Base-by-base conservation (phyloP, 768 basidiomycete species). In the Steccherinum ochraceum region DNA sequence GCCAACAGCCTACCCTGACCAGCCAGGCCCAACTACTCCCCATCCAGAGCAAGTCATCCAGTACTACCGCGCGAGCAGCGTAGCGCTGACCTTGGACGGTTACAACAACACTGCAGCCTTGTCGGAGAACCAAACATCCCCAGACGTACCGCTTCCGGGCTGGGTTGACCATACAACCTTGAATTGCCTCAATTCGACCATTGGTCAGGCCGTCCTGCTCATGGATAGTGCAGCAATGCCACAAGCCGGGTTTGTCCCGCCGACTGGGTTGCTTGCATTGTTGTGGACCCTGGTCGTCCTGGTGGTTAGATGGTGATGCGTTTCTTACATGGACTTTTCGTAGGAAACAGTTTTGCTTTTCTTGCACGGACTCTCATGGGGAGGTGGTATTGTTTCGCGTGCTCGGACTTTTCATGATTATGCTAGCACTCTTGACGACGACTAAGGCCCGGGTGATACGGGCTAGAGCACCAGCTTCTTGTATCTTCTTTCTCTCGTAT, bases 41-140 rank as follows among this genome's bases (percentile, higher is more conserved):
- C 59, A 60, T 35, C 78, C 83, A 0, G 77, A 81, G 56, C 76
- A 83, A 57, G 75, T 73, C 0, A 57, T 85, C n/a, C 78, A 86
- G 52, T 87, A 86, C 62, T 87, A 81, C 58, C 80, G 84, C 24
- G 78, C 81, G 1, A 83, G 81, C 58, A 83, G 76, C 42, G 72
- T 84, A 30, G 77, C 75, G 2, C 69, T 86, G 21, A 75, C 81
- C 1, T 67, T 86, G 2, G 79, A 86, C 49, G 79, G 79, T 0
- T 86, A 86, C 60, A 85, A 86, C 58, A 76, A 86, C 54, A 80
- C 81, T 0, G 78, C 73, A 4, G 75, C 69, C 2, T 64, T 79
- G 21, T 64, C 57, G 1, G 57, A 52, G 24, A 68, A 78, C 19
- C 63, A 70, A 5, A 75, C 69, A 24, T 54, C 63, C 0, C 63